Evolutionary conservation across 345 rosid species (phyloP).

Genomic region (Arabis hirsuta): DNA sequence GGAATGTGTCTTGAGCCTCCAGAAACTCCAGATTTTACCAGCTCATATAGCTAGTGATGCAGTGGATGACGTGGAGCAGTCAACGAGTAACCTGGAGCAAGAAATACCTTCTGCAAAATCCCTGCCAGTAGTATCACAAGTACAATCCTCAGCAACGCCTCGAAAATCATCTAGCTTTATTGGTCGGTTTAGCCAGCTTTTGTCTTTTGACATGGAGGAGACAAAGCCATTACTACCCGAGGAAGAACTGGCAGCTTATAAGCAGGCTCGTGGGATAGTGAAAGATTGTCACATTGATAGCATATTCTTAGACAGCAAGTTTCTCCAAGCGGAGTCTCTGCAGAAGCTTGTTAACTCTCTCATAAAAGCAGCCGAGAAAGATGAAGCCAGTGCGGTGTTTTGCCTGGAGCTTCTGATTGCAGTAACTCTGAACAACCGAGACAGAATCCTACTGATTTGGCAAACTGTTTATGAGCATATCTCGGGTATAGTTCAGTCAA

Average conservation of each 20-base stretch:
- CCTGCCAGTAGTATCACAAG: constrained; percentile 40
- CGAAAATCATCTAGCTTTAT: constrained; percentile 64
- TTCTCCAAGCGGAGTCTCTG: constrained; percentile 74
- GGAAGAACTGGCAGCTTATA: constrained; percentile 66
- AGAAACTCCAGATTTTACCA: constrained; percentile 72
- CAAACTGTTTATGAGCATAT: constrained; percentile 64
- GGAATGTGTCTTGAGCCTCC: constrained; percentile 66
- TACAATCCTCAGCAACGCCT: constrained; percentile 43
- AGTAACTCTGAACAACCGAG: constrained; percentile 70
- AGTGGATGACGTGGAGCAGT: constrained; percentile 57
- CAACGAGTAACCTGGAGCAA: constrained; percentile 50
- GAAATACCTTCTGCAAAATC: constrained; percentile 46
- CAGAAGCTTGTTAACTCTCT: constrained; percentile 63
- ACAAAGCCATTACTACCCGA: constrained; percentile 57
- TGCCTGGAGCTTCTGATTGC: constrained; percentile 74
- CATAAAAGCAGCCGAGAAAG: constrained; percentile 54
- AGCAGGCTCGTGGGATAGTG: constrained; percentile 55
- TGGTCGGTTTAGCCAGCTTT: constrained; percentile 69
- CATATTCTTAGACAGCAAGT: constrained; percentile 77
- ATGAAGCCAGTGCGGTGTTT: constrained; percentile 61
- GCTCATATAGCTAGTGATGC: constrained; percentile 60
- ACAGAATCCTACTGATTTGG: constrained; percentile 75
- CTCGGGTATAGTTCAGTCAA: constrained; percentile 66
- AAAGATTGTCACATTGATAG: constrained; percentile 62
- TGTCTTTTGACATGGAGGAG: constrained; percentile 75